Conservation (phyloP, 345 rosid genomes). For the Sonneratia alba region DNA sequence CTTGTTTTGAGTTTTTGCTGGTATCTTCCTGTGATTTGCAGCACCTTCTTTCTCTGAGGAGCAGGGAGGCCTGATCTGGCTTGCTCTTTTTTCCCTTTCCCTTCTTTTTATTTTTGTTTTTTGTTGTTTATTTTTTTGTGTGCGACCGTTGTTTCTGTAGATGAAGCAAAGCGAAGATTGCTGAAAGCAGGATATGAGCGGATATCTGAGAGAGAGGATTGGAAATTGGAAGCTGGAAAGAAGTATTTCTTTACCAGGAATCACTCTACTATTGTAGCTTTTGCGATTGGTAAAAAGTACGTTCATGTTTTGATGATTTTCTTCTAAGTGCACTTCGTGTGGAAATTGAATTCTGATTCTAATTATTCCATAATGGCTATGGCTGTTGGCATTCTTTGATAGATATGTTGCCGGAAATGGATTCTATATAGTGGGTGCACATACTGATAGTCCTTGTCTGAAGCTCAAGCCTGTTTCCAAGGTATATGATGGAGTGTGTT, state of each 20-base stretch:
- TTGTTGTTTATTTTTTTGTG: too few species aligned
- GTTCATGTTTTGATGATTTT: conserved; percentile 2
- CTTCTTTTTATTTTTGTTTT: too few species aligned
- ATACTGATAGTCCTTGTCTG: conserved; percentile 93
- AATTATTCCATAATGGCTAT: not conserved
- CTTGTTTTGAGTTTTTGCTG: not conserved
- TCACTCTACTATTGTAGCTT: conserved; percentile 82
- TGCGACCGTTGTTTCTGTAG: conserved; percentile 15
- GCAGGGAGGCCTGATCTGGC: not conserved
- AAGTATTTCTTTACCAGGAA: conserved; percentile 87
- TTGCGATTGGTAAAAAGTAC: conserved; percentile 82
- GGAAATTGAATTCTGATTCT: not conserved
- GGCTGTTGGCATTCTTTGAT: conserved; percentile 2
- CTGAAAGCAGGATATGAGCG: conserved; percentile 60
- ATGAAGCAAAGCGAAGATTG: conserved; percentile 72
- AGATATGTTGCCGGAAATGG: conserved; percentile 96
- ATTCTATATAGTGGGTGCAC: conserved; percentile 78
- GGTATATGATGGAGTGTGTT: conserved; percentile 24
- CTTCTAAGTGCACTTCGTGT: not conserved
- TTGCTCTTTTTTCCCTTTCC: not conserved
- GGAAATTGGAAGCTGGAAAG: conserved; percentile 74
- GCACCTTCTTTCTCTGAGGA: not conserved
- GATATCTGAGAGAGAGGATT: conserved; percentile 69
- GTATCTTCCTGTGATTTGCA: not conserved
- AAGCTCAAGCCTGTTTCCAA: conserved; percentile 89